Evolutionary conservation across 345 rosid genomes (phyloP), one percentile per base, ranked within the genome.

Genomic region (Sisymbrium irio): DNA sequence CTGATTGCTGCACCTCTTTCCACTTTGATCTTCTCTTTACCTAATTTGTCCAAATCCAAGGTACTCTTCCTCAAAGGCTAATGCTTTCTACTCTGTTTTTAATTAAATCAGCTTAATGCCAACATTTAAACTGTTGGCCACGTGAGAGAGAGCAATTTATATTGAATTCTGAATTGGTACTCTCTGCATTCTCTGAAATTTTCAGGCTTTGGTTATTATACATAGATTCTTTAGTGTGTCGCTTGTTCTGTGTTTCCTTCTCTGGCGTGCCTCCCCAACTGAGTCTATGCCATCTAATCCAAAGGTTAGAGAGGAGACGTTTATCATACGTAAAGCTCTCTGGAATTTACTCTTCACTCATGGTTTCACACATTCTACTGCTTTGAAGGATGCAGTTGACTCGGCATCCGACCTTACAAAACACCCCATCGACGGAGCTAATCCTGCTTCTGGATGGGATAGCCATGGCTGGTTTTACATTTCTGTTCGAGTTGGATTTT

Each of bases 181-280:
- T 22, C 25, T 22, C 2, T 22, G n/a, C n/a, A n/a, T 22, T 22
- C 25, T 22, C n/a, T 22, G 25, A 22, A 81, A 18, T 85, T 1
- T 82, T 59, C 96, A 91, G 98, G 98, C 92, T 73, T 88, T 93
- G 86, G 87, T 86, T 80, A 82, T 86, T 72, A 88, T 93, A 81
- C 97, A 89, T 83, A 89, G 98, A 78, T 91, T 93, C 83, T 93
- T 93, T 84, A 86, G 98, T 78, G 63, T 89, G 30, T 88, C 96
- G 4, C 92, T 91, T 44, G 82, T 89, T 68, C 68, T 86, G 18
- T 89, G 92, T 81, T 91, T 89, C 73, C 30, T 88, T 74, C 83
- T 93, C 41, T 93, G 97, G 97, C 86, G 74, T 7, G 80, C 84
- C 44, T 91, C 98, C 7, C 81, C 96, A 0, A 65, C 65, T 2